Conservation (phyloP, 768 basidiomycete species). For the Suillus tomentosus region DNA sequence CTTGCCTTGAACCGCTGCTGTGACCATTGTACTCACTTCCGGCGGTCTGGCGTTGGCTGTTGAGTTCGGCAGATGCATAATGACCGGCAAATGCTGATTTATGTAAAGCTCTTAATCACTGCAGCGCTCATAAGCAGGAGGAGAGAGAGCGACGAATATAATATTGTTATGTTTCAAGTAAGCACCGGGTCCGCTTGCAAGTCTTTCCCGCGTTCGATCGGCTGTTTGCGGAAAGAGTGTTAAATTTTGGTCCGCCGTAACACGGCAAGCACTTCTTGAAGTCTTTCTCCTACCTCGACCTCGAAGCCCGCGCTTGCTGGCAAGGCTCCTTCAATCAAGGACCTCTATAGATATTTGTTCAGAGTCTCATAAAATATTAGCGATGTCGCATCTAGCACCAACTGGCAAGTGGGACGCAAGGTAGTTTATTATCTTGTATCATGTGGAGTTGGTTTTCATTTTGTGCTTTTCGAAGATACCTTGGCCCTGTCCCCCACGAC, state of each 20-base stretch:
- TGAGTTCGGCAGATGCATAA: not conserved
- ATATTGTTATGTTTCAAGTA: not conserved
- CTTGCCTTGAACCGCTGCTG: not conserved
- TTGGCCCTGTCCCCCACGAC: conserved; percentile 79
- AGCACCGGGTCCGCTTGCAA: not conserved
- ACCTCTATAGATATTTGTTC: not conserved
- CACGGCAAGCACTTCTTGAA: not conserved
- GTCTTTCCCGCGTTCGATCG: not conserved
- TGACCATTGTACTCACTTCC: not conserved
- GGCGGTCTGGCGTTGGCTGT: not conserved
- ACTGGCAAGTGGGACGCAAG: conserved; percentile 76
- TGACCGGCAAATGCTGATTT: not conserved
- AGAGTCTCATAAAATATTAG: conserved; percentile 29
- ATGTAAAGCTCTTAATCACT: not conserved
- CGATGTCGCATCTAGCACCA: conserved; percentile 53
- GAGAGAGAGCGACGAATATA: not conserved
- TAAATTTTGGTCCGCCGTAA: conserved; percentile 8
- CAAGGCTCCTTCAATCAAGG: conserved; percentile 1
- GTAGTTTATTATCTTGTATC: conserved; percentile 35
- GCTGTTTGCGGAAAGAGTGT: conserved; percentile 7
- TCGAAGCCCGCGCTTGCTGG: not conserved
- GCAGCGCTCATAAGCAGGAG: not conserved
- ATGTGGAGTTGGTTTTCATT: conserved; percentile 6
- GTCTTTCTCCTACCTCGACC: conserved; percentile 1
- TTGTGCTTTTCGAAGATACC: conserved; percentile 43